These are phyloP conservation scores for Scedosporium apiospermum DNA, from an alignment of 2,329 filamentous ascomycete genomes.

Conservation along the genomic window DNA sequence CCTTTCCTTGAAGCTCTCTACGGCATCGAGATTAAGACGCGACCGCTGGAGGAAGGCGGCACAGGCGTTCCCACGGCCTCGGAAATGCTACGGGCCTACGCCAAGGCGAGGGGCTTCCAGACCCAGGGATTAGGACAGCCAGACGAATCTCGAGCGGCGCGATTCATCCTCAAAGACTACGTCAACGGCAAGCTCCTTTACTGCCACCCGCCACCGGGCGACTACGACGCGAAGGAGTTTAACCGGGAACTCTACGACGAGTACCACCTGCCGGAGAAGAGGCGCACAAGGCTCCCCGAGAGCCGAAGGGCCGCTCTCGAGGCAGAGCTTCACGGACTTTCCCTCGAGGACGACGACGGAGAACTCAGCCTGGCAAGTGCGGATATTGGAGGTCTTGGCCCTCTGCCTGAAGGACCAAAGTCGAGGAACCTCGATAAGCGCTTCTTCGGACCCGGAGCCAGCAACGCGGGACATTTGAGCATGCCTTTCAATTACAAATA, in stretches of 20 bases:
- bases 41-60: constrained; percentile 83
- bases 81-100: constrained; percentile 80
- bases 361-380: background rate
- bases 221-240: constrained; percentile 66
- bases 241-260: constrained; percentile 84
- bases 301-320: constrained; percentile 55
- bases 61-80: constrained; percentile 76
- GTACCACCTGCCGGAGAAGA: constrained; percentile 68
- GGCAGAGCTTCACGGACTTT: constrained; percentile 35
- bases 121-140: constrained; percentile 84
- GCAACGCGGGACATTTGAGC: constrained; percentile 55
- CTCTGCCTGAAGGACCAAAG: constrained; percentile 56
- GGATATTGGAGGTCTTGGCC: constrained; percentile 10
- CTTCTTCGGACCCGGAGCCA: constrained; percentile 67
- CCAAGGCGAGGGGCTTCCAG: constrained; percentile 79
- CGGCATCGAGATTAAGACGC: constrained; percentile 76
- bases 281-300: background rate
- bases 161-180: constrained; percentile 91
- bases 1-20: constrained; percentile 87
- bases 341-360: constrained; percentile 23
- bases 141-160: constrained; percentile 84
- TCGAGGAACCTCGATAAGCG: constrained; percentile 70
- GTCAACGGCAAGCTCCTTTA: constrained; percentile 92
- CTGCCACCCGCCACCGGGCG: constrained; percentile 73
- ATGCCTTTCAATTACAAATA: constrained; percentile 89